Percentiles rank a stretch among this genome's conserved stretches.
Evolutionary conservation across 495 filamentous ascomycete species (phyloP).

Genomic region (Parathielavia hyrcaniae): DNA sequence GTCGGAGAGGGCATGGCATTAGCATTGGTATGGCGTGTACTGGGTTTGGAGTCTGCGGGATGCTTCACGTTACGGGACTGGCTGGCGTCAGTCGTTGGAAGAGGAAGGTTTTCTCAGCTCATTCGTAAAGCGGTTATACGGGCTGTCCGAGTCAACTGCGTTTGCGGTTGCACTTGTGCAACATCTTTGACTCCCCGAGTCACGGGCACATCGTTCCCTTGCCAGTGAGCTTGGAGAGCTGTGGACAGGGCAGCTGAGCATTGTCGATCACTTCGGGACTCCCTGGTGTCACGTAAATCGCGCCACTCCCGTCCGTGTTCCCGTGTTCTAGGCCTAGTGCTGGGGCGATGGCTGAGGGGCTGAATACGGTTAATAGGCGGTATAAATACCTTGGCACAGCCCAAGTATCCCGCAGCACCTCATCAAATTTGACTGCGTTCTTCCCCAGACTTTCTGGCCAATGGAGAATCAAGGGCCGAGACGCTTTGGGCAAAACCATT

Average conservation of each 20-base stretch:
- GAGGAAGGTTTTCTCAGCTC: too few relatives aligned
- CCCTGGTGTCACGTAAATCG: background rate
- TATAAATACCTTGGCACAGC: background rate
- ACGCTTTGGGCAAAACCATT: too few relatives aligned
- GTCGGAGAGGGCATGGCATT: background rate
- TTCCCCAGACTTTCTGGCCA: background rate
- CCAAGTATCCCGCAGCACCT: too few relatives aligned
- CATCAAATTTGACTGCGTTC: background rate
- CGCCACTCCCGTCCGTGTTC: conserved; percentile 5
- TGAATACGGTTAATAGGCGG: background rate
- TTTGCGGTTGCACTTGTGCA: background rate
- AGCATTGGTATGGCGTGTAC: background rate
- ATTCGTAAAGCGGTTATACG: too few relatives aligned
- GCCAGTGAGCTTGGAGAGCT: conserved; percentile 4
- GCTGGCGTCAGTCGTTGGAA: too few relatives aligned
- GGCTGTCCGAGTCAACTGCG: background rate
- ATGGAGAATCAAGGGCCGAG: too few relatives aligned
- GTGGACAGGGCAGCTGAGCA: background rate
- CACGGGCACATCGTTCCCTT: background rate
- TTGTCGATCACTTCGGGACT: background rate
- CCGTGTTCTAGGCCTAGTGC: background rate
- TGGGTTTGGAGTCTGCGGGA: background rate
- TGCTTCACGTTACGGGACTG: background rate
- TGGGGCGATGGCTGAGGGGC: background rate
- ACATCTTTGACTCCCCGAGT: too few relatives aligned